These are phyloP conservation scores for Sugiyamaella chiloensis DNA, from an alignment of 805 yeast genomes.

Conservation along the genomic window DNA sequence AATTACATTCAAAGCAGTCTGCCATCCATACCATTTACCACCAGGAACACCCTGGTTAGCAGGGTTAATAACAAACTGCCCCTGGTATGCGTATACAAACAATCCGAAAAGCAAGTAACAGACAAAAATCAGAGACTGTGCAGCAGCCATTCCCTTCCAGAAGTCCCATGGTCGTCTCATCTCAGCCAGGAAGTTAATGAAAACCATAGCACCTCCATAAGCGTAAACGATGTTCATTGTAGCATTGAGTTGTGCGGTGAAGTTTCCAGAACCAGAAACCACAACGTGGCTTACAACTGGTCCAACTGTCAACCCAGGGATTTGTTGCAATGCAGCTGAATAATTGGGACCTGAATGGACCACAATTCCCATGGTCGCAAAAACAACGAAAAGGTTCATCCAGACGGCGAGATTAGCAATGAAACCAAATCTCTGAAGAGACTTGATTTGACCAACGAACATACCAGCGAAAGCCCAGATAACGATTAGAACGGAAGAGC, in stretches of 20 bases:
- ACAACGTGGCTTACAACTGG: slow-evolving; percentile 29
- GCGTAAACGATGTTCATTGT: slow-evolving; percentile 47
- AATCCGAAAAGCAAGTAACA: slow-evolving; percentile 43
- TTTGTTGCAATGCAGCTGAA: slow-evolving; percentile 20
- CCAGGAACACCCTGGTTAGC: slow-evolving; percentile 43
- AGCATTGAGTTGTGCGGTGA: slow-evolving; percentile 37
- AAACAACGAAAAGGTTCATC: slow-evolving; percentile 44
- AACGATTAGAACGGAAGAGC: slow-evolving; percentile 42
- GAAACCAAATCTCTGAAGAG: slow-evolving; percentile 40
- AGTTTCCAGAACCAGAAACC: slow-evolving; percentile 28
- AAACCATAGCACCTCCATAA: slow-evolving; percentile 51
- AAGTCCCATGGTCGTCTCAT: slow-evolving; percentile 48
- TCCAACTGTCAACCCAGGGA: slow-evolving; percentile 11
- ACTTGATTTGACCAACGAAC: slow-evolving; percentile 42
- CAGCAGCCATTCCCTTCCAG: slow-evolving; percentile 45
- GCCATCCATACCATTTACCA: slow-evolving; percentile 33
- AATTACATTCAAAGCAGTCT: slow-evolving; percentile 38
- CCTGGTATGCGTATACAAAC: slow-evolving; percentile 44
- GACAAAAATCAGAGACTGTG: slow-evolving; percentile 41
- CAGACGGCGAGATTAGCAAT: slow-evolving; percentile 46
- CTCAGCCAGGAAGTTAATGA: slow-evolving; percentile 48
- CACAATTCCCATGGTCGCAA: slow-evolving; percentile 45
- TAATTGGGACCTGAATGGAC: slow-evolving; percentile 36
- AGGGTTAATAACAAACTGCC: slow-evolving; percentile 44
- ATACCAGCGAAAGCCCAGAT: slow-evolving; percentile 45